A percentile compares a stretch with the other conserved stretches of the same genome.
These are phyloP conservation scores for Rhodotorula glutinis DNA, from an alignment of 1,284 basidiomycete species.

Conservation along the genomic window DNA sequence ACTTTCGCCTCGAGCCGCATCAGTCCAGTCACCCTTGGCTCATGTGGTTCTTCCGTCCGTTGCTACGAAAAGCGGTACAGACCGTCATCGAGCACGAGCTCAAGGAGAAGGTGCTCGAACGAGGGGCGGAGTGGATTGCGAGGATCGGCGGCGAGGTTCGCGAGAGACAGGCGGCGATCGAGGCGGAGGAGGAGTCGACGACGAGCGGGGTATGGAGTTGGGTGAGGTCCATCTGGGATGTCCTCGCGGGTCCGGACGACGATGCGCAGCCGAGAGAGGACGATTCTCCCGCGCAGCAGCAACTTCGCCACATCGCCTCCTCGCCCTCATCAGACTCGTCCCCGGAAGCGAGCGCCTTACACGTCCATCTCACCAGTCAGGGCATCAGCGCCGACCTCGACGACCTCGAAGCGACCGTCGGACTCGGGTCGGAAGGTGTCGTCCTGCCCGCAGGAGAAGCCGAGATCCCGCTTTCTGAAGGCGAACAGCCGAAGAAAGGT, in stretches of 20 bases:
- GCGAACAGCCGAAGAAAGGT: slow-evolving; percentile 11
- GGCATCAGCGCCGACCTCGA: slow-evolving; percentile 27
- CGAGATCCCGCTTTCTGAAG: slow-evolving; percentile 6
- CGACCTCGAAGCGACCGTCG: slow-evolving; percentile 10
- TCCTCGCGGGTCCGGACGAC: neutral
- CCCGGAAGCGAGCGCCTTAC: neutral
- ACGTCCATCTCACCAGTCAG: slow-evolving; percentile 21
- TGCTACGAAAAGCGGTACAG: slow-evolving; percentile 7
- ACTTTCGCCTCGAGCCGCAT: slow-evolving; percentile 22
- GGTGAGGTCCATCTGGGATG: slow-evolving; percentile 14
- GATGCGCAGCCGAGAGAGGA: no score
- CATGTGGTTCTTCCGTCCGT: slow-evolving; percentile 13
- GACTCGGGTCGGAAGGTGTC: slow-evolving; percentile 23
- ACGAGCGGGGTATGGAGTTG: slow-evolving; percentile 11
- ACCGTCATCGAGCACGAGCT: slow-evolving; percentile 18
- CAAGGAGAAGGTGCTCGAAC: slow-evolving; percentile 10
- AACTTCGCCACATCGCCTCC: no score
- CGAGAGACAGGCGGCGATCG: neutral
- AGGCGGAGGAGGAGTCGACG: neutral
- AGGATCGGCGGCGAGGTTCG: slow-evolving; percentile 5
- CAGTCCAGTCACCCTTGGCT: slow-evolving; percentile 17
- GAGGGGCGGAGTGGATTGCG: slow-evolving; percentile 6
- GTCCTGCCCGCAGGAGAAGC: slow-evolving; percentile 17
- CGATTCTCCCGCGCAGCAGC: no score
- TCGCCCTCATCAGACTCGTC: neutral